Percentiles rank a stretch among this genome's conserved stretches.
Evolutionary conservation across 1,284 basidiomycete species (phyloP).

Genomic region (Sporisorium scitamineum): DNA sequence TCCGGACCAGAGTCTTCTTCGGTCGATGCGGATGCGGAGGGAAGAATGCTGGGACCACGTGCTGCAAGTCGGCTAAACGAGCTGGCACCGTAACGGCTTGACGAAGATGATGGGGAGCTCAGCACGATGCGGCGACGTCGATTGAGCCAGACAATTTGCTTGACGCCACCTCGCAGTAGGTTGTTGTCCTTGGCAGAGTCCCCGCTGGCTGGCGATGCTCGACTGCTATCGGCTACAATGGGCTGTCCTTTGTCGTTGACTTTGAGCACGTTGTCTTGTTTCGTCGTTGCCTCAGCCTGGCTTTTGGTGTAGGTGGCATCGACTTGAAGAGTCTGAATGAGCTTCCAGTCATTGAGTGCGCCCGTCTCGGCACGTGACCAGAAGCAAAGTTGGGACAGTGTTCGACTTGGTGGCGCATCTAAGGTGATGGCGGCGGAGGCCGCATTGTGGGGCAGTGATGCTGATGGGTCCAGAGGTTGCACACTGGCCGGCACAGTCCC

Average conservation of each 20-base stretch:
- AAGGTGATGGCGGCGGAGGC: background rate
- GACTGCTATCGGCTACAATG: slow-evolving; percentile 10
- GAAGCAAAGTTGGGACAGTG: slow-evolving; percentile 28
- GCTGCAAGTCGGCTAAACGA: slow-evolving; percentile 26
- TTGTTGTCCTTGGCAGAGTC: background rate
- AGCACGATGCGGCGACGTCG: slow-evolving; percentile 35
- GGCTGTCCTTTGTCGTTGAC: slow-evolving; percentile 40
- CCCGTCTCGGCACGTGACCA: slow-evolving; percentile 47
- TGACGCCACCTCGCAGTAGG: slow-evolving; percentile 22
- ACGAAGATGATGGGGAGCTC: slow-evolving; percentile 3
- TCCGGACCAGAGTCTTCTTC: slow-evolving; percentile 25
- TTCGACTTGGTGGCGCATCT: background rate
- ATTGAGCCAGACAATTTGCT: slow-evolving; percentile 37
- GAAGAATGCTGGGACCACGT: slow-evolving; percentile 25
- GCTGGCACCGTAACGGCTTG: slow-evolving; percentile 25
- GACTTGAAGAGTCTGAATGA: slow-evolving; percentile 23
- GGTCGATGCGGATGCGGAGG: slow-evolving; percentile 1
- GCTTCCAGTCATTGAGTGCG: slow-evolving; percentile 46
- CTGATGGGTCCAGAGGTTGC: background rate
- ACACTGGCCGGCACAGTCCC: background rate
- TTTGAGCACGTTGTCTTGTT: slow-evolving; percentile 41
- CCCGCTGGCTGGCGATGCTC: slow-evolving; percentile 8
- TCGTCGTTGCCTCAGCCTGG: background rate
- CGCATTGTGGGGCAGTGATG: background rate
- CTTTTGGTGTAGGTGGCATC: background rate